Conservation (phyloP, 2,329 filamentous ascomycete genomes). For the Scedosporium minutisporum region DNA sequence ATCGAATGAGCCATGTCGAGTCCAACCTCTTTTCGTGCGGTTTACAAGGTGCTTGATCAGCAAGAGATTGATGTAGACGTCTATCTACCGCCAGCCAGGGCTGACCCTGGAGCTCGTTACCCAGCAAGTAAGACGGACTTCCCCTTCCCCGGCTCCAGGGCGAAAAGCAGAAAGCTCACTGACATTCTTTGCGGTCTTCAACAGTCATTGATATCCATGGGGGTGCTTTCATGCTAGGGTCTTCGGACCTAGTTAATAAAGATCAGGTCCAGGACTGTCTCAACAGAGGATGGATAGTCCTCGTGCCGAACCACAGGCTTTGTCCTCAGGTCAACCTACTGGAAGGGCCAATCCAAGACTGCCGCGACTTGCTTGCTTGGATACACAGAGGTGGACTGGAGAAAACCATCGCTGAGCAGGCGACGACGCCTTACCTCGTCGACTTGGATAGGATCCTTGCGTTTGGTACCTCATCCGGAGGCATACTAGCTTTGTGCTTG, state of each 20-base stretch:
- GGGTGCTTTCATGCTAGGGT: constrained; percentile 32
- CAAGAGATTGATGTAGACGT: constrained; percentile 20
- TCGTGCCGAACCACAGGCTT: constrained; percentile 20
- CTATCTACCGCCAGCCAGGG: constrained; percentile 14
- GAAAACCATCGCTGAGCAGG: constrained; percentile 10
- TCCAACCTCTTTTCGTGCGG: constrained; percentile 12
- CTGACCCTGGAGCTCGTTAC: neutral
- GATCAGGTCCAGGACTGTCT: constrained; percentile 28
- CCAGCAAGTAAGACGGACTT: neutral
- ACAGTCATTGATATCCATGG: constrained; percentile 32
- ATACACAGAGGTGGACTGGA: constrained; percentile 20
- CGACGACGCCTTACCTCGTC: constrained; percentile 8
- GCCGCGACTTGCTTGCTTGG: constrained; percentile 24
- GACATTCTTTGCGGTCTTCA: neutral
- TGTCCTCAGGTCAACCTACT: constrained; percentile 21
- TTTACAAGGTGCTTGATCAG: constrained; percentile 19
- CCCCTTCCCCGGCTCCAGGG: neutral
- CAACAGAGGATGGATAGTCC: constrained; percentile 25
- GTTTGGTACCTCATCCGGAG: constrained; percentile 27
- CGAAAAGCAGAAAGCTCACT: neutral
- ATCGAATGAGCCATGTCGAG: constrained; percentile 8
- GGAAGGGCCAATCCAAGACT: constrained; percentile 22
- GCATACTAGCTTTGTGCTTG: constrained; percentile 23
- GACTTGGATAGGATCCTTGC: constrained; percentile 22
- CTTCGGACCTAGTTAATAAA: constrained; percentile 26